phyloP scores from a whole-genome alignment of 2,329 filamentous ascomycete genomes.

The Zasmidium angulare region DNA sequence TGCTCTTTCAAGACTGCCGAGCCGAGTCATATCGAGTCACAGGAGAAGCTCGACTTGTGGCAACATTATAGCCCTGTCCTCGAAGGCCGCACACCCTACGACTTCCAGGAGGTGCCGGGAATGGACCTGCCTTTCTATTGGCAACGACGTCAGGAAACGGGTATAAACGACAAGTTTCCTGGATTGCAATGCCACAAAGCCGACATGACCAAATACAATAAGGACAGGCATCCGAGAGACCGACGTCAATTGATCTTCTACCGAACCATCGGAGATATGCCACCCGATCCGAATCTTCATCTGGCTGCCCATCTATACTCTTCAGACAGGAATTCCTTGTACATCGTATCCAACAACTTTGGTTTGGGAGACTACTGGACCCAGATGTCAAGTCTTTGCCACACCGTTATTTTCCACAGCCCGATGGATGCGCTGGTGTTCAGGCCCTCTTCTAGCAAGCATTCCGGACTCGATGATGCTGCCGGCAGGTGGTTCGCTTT shows the following conservation, averaged over 20 bases:
- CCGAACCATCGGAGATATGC: constrained; percentile 41
- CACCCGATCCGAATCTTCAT: constrained; percentile 52
- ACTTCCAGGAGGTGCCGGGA: constrained; percentile 36
- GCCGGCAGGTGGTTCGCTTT: constrained; percentile 49
- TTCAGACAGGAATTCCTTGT: constrained; percentile 56
- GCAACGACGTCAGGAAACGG: constrained; percentile 34
- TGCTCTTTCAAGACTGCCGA: constrained; percentile 54
- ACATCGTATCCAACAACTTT: constrained; percentile 53
- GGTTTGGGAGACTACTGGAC: constrained; percentile 41
- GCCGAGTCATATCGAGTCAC: constrained; percentile 32
- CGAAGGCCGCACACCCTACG: constrained; percentile 32
- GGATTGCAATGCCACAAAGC: constrained; percentile 53
- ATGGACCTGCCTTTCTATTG: constrained; percentile 40
- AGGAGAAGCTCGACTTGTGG: constrained; percentile 38
- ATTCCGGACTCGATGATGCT: constrained; percentile 31
- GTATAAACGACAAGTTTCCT: constrained; percentile 42
- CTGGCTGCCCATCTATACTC: constrained; percentile 59
- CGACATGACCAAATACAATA: constrained; percentile 54
- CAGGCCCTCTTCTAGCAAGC: constrained; percentile 9
- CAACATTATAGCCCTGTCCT: constrained; percentile 37
- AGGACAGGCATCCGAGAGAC: constrained; percentile 36
- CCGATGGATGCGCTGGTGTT: constrained; percentile 42
- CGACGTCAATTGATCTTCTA: constrained; percentile 48
- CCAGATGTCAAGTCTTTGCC: constrained; percentile 49
- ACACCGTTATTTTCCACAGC: constrained; percentile 51